phyloP scores from a whole-genome alignment of 1,284 basidiomycete genomes.

The Hemileia vastatrix region DNA sequence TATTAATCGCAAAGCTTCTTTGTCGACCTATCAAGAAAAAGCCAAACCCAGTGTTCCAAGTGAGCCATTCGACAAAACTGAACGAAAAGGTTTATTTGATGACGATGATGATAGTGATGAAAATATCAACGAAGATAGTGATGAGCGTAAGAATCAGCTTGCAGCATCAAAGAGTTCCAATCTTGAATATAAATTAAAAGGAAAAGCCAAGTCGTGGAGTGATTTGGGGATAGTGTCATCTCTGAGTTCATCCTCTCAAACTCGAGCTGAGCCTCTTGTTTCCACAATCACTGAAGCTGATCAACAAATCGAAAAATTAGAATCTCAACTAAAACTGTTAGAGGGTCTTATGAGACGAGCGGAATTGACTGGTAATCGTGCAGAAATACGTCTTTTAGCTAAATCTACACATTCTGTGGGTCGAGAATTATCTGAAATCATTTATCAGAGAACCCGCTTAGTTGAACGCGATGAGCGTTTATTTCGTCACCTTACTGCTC shows the following conservation, averaged over 20 bases:
- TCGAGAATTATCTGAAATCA: conserved; percentile 69
- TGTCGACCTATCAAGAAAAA: neutral
- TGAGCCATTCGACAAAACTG: too few species aligned
- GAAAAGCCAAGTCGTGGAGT: too few species aligned
- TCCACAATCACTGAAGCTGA: conserved; percentile 67
- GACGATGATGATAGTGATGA: conserved; percentile 14
- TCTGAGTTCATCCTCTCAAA: conserved; percentile 46
- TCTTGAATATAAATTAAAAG: too few species aligned
- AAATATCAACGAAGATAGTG: neutral
- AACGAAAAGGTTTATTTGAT: conserved; percentile 20
- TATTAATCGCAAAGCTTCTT: too few species aligned
- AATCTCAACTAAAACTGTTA: conserved; percentile 70
- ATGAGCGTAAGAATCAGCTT: too few species aligned
- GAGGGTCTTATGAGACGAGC: conserved; percentile 82
- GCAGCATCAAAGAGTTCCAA: too few species aligned
- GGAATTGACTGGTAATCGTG: conserved; percentile 77
- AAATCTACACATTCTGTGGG: conserved; percentile 70
- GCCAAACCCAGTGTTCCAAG: neutral
- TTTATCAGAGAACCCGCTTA: conserved; percentile 81
- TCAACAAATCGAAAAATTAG: conserved; percentile 63
- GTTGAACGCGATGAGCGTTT: conserved; percentile 82
- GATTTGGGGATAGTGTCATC: too few species aligned
- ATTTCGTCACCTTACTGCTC: too few species aligned
- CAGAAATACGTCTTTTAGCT: conserved; percentile 69
- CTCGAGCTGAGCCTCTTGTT: conserved; percentile 48